Conservation (phyloP, 2,329 filamentous ascomycete genomes). For the Pseudovirgaria hyperparasitica region DNA sequence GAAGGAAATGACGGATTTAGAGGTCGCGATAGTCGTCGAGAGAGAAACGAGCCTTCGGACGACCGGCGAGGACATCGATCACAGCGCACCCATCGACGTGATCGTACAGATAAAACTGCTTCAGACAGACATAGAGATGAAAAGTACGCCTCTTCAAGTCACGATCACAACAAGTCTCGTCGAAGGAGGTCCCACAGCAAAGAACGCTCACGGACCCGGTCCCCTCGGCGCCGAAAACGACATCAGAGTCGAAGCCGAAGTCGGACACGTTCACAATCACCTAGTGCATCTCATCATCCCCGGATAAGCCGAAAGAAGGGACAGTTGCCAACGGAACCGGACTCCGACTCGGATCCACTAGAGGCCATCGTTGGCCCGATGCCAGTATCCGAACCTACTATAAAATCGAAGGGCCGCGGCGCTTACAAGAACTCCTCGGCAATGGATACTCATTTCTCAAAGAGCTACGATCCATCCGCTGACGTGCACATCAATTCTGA, state of each 20-base stretch:
- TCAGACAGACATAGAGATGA: not conserved
- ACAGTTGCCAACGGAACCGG: constrained; percentile 4
- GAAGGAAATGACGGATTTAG: too few species aligned
- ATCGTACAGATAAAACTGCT: constrained; percentile 7
- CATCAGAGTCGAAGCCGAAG: too few species aligned
- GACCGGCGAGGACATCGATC: constrained; percentile 4
- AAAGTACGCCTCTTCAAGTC: too few species aligned
- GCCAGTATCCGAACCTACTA: constrained; percentile 32
- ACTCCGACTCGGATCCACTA: constrained; percentile 54
- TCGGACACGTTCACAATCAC: too few species aligned
- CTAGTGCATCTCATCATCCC: too few species aligned
- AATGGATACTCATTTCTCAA: constrained; percentile 72
- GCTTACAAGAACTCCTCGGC: constrained; percentile 46
- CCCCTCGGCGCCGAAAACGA: too few species aligned
- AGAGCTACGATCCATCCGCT: constrained; percentile 45
- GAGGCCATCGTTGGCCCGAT: constrained; percentile 65
- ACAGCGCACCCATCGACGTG: not conserved
- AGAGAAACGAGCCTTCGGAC: constrained; percentile 7
- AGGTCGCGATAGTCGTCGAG: too few species aligned
- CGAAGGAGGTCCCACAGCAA: constrained; percentile 2
- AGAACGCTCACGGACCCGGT: too few species aligned
- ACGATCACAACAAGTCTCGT: constrained; percentile 1
- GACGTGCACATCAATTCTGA: constrained; percentile 40
- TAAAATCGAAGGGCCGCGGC: constrained; percentile 58
- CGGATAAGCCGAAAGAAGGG: not conserved